Conservation (phyloP, 2,329 filamentous ascomycete species). For the Diaporthe eres region DNA sequence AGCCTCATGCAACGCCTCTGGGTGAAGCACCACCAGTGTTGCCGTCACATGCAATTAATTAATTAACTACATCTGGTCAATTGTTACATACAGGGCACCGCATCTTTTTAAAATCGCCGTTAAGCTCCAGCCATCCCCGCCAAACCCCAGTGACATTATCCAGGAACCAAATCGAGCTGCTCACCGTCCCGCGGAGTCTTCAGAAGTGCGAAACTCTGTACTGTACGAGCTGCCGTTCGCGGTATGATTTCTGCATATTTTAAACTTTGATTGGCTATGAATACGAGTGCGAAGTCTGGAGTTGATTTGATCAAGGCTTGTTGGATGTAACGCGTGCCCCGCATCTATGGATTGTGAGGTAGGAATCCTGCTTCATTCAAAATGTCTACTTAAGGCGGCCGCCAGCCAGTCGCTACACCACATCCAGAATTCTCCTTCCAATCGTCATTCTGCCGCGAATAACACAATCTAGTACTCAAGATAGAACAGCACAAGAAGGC, state of each 20-base stretch:
- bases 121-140: neutral
- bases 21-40: neutral
- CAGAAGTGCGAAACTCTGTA: conserved; percentile 18
- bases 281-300: neutral
- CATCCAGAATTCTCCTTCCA: neutral
- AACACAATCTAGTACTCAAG: neutral
- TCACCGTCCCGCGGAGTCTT: neutral
- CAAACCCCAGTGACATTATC: neutral
- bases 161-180: neutral
- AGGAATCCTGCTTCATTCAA: no score
- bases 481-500: neutral
- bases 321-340: neutral
- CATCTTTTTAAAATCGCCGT: neutral
- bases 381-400: neutral
- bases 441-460: no score
- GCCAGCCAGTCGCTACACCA: neutral
- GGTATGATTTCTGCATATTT: neutral
- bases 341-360: neutral
- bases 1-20: neutral
- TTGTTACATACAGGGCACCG: neutral
- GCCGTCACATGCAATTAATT: neutral
- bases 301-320: neutral
- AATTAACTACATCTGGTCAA: neutral
- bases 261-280: neutral
- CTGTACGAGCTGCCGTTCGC: neutral